Conservation (phyloP, 805 yeast genomes). For the Ogataea pilisensis region DNA sequence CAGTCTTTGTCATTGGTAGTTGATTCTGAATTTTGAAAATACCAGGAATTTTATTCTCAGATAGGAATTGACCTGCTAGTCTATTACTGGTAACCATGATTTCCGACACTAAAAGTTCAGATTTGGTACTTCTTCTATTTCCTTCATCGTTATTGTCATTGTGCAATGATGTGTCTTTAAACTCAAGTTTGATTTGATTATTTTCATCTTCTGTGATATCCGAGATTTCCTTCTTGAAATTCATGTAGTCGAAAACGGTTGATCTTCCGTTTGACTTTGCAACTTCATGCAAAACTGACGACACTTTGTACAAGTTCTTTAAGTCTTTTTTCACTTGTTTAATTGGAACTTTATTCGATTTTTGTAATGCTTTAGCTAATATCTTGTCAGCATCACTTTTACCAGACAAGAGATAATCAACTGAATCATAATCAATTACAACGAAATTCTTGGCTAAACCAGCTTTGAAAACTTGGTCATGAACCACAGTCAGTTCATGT, state of each 20-base stretch:
- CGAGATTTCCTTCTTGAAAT: constrained; percentile 20
- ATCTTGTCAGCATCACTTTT: constrained; percentile 3
- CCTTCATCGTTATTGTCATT: constrained; percentile 1
- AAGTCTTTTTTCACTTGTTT: constrained; percentile 32
- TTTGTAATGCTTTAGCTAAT: constrained; percentile 6
- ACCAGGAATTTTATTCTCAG: constrained; percentile 43
- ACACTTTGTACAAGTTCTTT: constrained; percentile 29
- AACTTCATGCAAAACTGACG: constrained; percentile 22
- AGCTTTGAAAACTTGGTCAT: constrained; percentile 32
- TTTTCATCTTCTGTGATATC: constrained; percentile 21
- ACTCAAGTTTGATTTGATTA: constrained; percentile 21
- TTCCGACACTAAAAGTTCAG: constrained; percentile 72
- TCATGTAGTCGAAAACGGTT: constrained; percentile 15
- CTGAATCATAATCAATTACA: constrained; percentile 58
- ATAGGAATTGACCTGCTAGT: constrained; percentile 49
- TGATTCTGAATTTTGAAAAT: constrained; percentile 38
- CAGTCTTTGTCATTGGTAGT: constrained; percentile 22
- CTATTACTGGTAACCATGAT: constrained; percentile 77
- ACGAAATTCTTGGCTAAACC: constrained; percentile 45
- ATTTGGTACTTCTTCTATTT: constrained; percentile 28
- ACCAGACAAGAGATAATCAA: constrained; percentile 45
- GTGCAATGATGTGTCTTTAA: constrained; percentile 10
- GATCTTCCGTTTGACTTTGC: constrained; percentile 38
- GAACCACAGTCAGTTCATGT: constrained; percentile 11
- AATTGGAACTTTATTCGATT: constrained; percentile 1